Conservation (phyloP, 176 grass and related monocot species). For the Phoenix roebelenii region DNA sequence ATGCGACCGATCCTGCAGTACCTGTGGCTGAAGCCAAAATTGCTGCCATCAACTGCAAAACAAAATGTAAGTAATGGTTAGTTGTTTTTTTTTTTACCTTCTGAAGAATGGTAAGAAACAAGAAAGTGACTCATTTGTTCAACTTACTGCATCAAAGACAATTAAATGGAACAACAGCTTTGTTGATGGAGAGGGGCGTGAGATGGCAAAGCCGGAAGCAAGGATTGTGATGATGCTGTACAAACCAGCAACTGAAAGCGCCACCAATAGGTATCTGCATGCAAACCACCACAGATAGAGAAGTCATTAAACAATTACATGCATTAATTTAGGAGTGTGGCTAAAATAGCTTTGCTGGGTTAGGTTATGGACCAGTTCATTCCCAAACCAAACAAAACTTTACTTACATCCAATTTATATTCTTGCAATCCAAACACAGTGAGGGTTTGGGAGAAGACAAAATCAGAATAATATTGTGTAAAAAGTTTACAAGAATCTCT, state of each 20-base stretch:
- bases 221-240: conserved; percentile 49
- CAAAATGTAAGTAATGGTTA: background rate
- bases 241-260: conserved; percentile 30
- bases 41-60: conserved; percentile 41
- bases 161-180: conserved; percentile 36
- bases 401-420: too few relatives aligned
- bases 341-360: too few relatives aligned
- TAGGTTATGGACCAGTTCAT: background rate
- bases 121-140: too few relatives aligned
- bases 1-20: conserved; percentile 38
- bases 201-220: conserved; percentile 20
- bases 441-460: too few relatives aligned
- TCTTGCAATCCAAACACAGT: too few relatives aligned
- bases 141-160: conserved; percentile 47
- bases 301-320: background rate
- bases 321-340: too few relatives aligned
- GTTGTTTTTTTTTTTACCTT: background rate
- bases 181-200: conserved; percentile 5
- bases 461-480: too few relatives aligned
- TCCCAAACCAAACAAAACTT: background rate
- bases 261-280: conserved; percentile 64
- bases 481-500: too few relatives aligned
- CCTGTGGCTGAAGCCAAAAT: conserved; percentile 76
- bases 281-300: background rate
- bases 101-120: background rate